Base-by-base conservation (phyloP, 2,329 filamentous ascomycete species). In the Geosmithia morbida region DNA sequence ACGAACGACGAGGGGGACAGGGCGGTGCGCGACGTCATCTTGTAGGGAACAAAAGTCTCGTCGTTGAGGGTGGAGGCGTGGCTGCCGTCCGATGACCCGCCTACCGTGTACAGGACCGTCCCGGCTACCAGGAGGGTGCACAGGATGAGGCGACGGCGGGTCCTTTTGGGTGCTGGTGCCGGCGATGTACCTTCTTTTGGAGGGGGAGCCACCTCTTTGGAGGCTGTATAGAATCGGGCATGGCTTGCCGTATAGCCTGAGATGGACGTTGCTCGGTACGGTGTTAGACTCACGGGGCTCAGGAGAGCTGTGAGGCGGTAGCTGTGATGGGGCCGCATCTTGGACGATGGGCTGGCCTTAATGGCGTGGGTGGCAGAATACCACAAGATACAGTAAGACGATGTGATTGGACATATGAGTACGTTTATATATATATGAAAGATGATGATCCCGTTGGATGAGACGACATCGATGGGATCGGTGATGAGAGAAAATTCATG, bases 1-100 rank as follows among this genome's bases (percentile, higher is more conserved):
- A 90, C 72, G 55, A 84, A 79, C 48, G 77, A 80, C 0, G 79
- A 80, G 1, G 77, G 72, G 0, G 85, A 85, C 42, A 87, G 73
- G 20, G 69, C 63, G 45, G 83, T 73, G 53, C 76, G 77, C 22
- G 69, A 62, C 16, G 74, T 68, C 51, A 92, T 73, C 22, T 70
- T 75, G 64, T 85, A 89, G 2, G 77, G 74, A 37, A 73, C 73
- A 62, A 87, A 88, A 20, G 67, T 71, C 48, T 69, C 66, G 14
- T 67, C 61, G 63, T 85, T 81, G 50, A 87, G 71, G 2, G 56
- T 58, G 2, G 57, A 52, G 0, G 59, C 54, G 0, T 11, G 6
- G 33, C 33, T 37, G 33, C 33, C 33, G 33, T 37, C 33, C 13
- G 47, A 39, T 19, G 44, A 42, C 14, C 17, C 30, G 29, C 53